Base-by-base conservation (phyloP, 768 basidiomycete genomes). In the Botryobasidium botryosum region DNA sequence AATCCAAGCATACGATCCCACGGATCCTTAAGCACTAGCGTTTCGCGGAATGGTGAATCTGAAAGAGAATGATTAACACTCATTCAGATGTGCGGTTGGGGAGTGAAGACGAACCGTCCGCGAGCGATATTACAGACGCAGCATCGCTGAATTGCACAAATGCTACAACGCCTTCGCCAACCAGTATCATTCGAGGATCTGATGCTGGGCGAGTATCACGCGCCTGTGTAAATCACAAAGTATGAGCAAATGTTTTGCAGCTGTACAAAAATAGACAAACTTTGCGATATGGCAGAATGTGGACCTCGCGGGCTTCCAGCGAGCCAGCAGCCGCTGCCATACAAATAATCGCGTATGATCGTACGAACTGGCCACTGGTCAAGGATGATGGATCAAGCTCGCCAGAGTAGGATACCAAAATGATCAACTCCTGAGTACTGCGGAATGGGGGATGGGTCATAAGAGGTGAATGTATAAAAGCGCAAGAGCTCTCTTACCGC, bases 11-110 rank as follows among this genome's bases (percentile, higher is more conserved):
- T 42, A 20, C 47, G 45, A 29, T 49, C 37, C 37, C 40, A 32
- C 18, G 28, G 40, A 24, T 35, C 35, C 27, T 50, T 48, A 7
- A 50, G 48, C 3, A 35, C 27, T 20, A 50, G 29, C 6, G 49
- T 50, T 36, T 48, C 23, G 23, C 43, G 38, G 49, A 50, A 50
- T 15, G 39, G 40, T 3, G 49, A 15, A 12, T 40, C 48, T 49
- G 44, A 31, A 20, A 15, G 18, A 44, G 12, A 32, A 5, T 13
- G 13, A n/a, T 3, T 5, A 29, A 23, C 33, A 4, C 39, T 29
- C 20, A 5, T 24, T 20, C 25, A 28, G 15, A 10, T n/a, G n/a
- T 8, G 7, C 20, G 28, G 37, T 18, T 3, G 21, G 10, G 20
- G 28, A 10, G 18, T 12, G 23, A 12, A 13, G 10, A 5, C 36